Conservation (phyloP, 192 early-diverging fungal genomes). For the Coemansia sp. region DNA sequence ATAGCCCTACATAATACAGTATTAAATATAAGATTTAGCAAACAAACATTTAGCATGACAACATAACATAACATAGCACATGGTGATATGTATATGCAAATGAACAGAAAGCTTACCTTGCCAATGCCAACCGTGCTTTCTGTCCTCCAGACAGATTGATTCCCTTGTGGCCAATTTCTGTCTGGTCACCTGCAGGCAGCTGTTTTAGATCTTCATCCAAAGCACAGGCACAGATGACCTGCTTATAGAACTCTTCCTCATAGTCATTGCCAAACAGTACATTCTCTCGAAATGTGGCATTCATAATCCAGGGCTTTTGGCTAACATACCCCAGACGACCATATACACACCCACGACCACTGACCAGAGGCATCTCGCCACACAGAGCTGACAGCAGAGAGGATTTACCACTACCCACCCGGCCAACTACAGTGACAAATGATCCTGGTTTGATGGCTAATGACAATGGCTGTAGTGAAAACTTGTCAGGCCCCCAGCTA, state of each 20-base stretch:
- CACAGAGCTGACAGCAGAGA: slow-evolving; percentile 53
- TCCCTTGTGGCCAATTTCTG: slow-evolving; percentile 59
- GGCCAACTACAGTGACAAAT: slow-evolving; percentile 51
- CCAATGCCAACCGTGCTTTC: slow-evolving; percentile 59
- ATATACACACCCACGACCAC: slow-evolving; percentile 61
- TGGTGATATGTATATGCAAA: neutral
- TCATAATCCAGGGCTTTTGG: slow-evolving; percentile 44
- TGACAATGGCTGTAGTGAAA: slow-evolving; percentile 1
- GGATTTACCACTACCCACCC: slow-evolving; percentile 57
- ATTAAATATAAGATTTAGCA: neutral
- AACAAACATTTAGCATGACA: neutral
- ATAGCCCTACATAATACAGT: slow-evolving; percentile 47
- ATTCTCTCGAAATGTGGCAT: slow-evolving; percentile 40
- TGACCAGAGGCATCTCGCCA: slow-evolving; percentile 72
- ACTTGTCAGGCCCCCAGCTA: slow-evolving; percentile 21
- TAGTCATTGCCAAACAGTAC: slow-evolving; percentile 26
- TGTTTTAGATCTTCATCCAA: slow-evolving; percentile 14
- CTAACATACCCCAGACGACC: slow-evolving; percentile 49
- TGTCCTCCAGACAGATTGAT: slow-evolving; percentile 60
- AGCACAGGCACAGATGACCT: slow-evolving; percentile 21
- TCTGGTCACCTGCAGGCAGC: slow-evolving; percentile 28
- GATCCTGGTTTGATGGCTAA: slow-evolving; percentile 10
- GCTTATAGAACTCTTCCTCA: slow-evolving; percentile 11
- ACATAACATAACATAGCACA: too few relatives aligned
- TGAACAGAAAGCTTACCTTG: slow-evolving; percentile 22